Percentiles rank a stretch among this genome's conserved stretches.
These are phyloP conservation scores for Gomphus sp. DNA, from an alignment of 1,284 basidiomycete genomes.

Conservation along the genomic window DNA sequence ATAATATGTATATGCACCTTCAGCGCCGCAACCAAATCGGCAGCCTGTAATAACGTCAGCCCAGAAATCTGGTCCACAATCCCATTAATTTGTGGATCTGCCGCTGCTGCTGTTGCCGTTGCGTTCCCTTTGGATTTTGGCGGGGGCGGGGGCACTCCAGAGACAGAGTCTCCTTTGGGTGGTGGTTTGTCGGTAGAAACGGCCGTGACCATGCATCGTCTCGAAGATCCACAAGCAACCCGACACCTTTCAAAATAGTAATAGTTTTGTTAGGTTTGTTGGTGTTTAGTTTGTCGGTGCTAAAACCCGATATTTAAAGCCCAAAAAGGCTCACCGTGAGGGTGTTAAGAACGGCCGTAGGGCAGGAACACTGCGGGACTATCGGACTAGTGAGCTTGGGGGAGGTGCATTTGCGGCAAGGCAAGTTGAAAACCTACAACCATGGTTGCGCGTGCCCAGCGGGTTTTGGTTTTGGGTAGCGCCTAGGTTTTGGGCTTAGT, in stretches of 20 bases:
- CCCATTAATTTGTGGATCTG: constrained; percentile 67
- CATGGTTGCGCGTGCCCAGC: constrained; percentile 14
- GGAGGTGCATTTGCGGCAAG: not conserved
- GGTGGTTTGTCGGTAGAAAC: constrained; percentile 29
- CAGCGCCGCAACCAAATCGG: constrained; percentile 88
- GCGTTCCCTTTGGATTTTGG: constrained; percentile 18
- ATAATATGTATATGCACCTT: constrained; percentile 51
- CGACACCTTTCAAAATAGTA: constrained; percentile 22
- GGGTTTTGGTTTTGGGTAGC: no score
- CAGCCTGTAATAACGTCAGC: constrained; percentile 88
- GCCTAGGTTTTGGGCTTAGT: no score
- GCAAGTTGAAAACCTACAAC: constrained; percentile 18
- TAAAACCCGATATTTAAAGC: no score
- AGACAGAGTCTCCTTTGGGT: constrained; percentile 28
- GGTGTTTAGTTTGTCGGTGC: no score
- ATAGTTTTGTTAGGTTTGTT: no score
- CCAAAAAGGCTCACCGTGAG: constrained; percentile 21
- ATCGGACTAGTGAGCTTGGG: not conserved
- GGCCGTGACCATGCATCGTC: constrained; percentile 8
- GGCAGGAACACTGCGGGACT: constrained; percentile 41
- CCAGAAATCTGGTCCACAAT: constrained; percentile 94
- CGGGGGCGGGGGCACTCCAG: constrained; percentile 28
- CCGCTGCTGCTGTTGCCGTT: not conserved
- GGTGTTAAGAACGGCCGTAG: constrained; percentile 34
- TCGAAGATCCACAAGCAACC: not conserved